Evolutionary conservation across 306 rosid species (phyloP), one percentile per base, ranked within the genome.

Genomic region (Fagus crenata): DNA sequence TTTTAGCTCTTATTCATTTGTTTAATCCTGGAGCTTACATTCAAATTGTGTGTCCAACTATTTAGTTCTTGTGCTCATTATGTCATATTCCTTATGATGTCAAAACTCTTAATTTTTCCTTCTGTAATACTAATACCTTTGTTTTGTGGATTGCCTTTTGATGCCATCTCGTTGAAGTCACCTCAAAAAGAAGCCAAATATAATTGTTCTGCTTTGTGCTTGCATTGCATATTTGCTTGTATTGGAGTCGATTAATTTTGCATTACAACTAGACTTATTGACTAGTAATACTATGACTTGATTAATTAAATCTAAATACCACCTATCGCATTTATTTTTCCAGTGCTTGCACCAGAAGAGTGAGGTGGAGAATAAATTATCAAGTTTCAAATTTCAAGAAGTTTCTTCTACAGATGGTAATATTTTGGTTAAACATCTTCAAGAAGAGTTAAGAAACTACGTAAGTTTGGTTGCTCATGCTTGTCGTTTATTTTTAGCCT

Each of bases 311-410:
- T 41, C 12, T 77, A 54, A 56, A 63, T 18, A 9, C 46, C 17
- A 68, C 40, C 43, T 7, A 43, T 53, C 8, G 1, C 46, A n/a
- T 82, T 83, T 42, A 63, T 80, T 55, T 84, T 78, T 83, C 46
- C 88, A 95, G 98, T 89, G 92, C 73, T 78, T 90, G 92, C 86
- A 78, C 55, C 90, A 90, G 87, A 95, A 90, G 90, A 75, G 77
- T 76, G 97, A 92, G 82, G 82, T 77, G 72, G 98, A 92, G 85
- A 92, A 89, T 80, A 90, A 90, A 63, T 76, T 95, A 78, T 82
- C 89, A 71, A 87, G 84, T 78, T 85, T 78, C 67, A 82, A 90
- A 3, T 87, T 85, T 79, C 89, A 87, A 77, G 92, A 92, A 82
- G 89, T 74, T 73, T 42, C 78, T 77, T 75, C 86, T 77, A 59